Base-by-base conservation (phyloP, 2,329 filamentous ascomycete genomes). In the Geoglossum cookeanum region DNA sequence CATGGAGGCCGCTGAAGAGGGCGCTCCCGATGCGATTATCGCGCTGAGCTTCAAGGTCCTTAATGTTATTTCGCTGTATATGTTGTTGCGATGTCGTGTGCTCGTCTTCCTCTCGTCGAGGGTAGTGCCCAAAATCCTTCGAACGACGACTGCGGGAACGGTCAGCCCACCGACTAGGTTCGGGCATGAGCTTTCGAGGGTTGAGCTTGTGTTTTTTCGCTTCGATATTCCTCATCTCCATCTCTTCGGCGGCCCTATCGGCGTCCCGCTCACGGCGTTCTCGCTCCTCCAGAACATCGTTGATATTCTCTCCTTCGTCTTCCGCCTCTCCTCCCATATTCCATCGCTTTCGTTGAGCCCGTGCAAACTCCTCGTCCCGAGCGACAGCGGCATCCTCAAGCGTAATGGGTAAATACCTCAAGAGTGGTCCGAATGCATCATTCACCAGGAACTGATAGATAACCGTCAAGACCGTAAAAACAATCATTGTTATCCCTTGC, bases 371-470 rank as follows among this genome's bases (percentile, higher is more conserved):
- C 65, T 91, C 81, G 63, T 98, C 92, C 5, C 91, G 83, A n/a
- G 87, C 73, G 0, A 92, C 87, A 2, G 92, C 92, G 66, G 96
- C 91, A 61, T 97, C 92, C 68, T 98, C 92, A 57, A 97, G 81
- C 0, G 91, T 97, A 61, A 97, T 94, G 0, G 92, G 92, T 3
- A 98, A 74, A 65, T 95, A 95, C 44, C 85, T 80, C 66, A 94
- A 83, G 8, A 98, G 76, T 2, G 92, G 91, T 0, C 80, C 79
- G 63, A 98, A 97, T 0, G 89, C 85, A 57, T 75, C 73, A 68
- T 95, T 95, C 55, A 97, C 75, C 1, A 94, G 71, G 45, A 84
- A 69, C 66, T 98, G 92, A 64, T 85, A 98, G 3, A 87, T 64
- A 1, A 78, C 69, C 0, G 92, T 98, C 11, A 91, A 71, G 51